Evolutionary conservation across 306 rosid genomes (phyloP), one percentile per base, ranked within the genome.

Genomic region (Phaseolus lunatus): DNA sequence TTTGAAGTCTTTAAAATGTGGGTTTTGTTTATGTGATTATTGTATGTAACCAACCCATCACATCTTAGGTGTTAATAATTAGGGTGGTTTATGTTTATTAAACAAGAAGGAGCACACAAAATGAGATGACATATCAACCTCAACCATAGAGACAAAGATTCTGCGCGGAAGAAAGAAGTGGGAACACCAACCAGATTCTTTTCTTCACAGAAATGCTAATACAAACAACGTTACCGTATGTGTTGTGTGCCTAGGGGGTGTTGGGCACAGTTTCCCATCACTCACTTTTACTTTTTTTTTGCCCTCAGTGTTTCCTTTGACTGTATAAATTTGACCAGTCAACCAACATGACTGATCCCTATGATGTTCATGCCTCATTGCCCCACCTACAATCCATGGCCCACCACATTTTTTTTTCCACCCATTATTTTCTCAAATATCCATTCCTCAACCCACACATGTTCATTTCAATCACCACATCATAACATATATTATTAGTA

Each of bases 301-400:
- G 59, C 29, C 37, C 50, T 76, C 80, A 47, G 65, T 74, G 78
- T 83, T 88, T 84, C 65, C 87, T 82, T 85, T 85, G 88, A 85
- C 88, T 67, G 77, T 70, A 64, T 59, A 48, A 26, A 1, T 84
- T 92, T 92, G 93, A 92, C 97, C 82, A 37, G 93, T 92, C 95
- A 82, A 88, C 88, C 44, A 72, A 73, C 87, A 85, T 85, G 93
- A 88, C 89, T 59, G 82, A 87, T 83, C 87, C 86, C 88, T 70
- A 82, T 68, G 85, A 84, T 85, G 70, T 87, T 86, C 83, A 61
- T 78, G 66, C 75, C 72, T 79, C 81, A 23, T 58, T 47, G 49
- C 87, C 91, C 90, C 91, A 82, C 88, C 61, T 23, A 70, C 85
- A 82, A 15, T 61, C 78, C 44, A 33, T 76, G 87, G 57, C 90